Evolutionary conservation across 805 yeast genomes (phyloP).

Genomic region (Grigorovia yakushimaensis): DNA sequence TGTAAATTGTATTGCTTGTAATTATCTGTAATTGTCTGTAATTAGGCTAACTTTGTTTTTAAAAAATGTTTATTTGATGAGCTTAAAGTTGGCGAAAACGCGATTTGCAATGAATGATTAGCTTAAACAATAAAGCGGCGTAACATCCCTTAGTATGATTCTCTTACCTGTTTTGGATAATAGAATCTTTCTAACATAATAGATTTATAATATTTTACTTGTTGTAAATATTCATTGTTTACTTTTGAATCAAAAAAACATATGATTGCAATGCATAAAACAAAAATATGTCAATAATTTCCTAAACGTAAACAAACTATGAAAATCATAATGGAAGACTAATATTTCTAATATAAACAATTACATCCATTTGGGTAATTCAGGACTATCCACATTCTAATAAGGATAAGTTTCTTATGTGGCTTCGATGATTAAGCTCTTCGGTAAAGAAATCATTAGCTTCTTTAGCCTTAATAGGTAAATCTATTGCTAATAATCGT

Average conservation of each 20-base stretch:
- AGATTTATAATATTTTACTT: no score
- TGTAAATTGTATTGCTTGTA: no score
- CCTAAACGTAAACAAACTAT: not conserved
- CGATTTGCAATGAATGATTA: no score
- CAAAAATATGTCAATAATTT: not conserved
- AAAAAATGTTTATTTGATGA: no score
- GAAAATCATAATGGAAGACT: not conserved
- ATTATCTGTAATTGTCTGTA: no score
- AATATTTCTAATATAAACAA: no score
- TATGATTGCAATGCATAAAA: not conserved
- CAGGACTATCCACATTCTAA: not conserved
- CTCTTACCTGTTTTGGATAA: not conserved
- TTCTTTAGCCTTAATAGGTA: not conserved
- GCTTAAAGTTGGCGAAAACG: no score
- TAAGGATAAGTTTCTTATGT: not conserved
- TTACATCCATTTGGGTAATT: not conserved
- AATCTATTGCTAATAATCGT: not conserved
- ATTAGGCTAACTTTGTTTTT: no score
- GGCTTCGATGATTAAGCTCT: not conserved
- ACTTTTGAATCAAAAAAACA: not conserved
- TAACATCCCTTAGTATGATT: not conserved
- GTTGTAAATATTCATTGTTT: not conserved
- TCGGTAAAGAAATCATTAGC: not conserved
- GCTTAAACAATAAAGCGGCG: no score
- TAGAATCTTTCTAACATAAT: not conserved